phyloP scores from a whole-genome alignment of 805 yeast genomes.

The Jamesozyma spencerorum region DNA sequence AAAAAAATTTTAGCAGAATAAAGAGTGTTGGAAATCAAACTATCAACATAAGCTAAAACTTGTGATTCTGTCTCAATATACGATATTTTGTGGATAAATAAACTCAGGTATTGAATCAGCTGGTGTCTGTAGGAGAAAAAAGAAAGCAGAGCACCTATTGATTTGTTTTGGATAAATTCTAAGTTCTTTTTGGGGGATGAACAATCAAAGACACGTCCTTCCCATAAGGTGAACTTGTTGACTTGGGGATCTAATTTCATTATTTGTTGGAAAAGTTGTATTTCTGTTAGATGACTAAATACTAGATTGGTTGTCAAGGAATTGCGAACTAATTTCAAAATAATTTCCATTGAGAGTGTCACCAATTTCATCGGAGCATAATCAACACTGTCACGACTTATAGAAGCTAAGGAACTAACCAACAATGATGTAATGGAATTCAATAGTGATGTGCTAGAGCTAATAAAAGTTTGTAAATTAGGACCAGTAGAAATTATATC shows the following conservation, averaged over 20 bases:
- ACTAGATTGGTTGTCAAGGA: slow-evolving; percentile 44
- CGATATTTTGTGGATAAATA: slow-evolving; percentile 56
- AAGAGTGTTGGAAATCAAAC: slow-evolving; percentile 42
- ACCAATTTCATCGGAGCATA: slow-evolving; percentile 51
- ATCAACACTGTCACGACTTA: slow-evolving; percentile 37
- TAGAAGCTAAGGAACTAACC: slow-evolving; percentile 36
- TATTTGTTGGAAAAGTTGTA: slow-evolving; percentile 42
- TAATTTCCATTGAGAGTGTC: slow-evolving; percentile 47
- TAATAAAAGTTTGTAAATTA: slow-evolving; percentile 40
- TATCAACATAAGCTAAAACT: slow-evolving; percentile 37
- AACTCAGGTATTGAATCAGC: slow-evolving; percentile 54
- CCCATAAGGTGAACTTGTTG: slow-evolving; percentile 49
- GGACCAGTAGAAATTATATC: slow-evolving; percentile 46
- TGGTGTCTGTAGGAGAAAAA: slow-evolving; percentile 54
- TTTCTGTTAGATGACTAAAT: slow-evolving; percentile 44
- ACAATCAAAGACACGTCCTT: slow-evolving; percentile 33
- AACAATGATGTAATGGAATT: slow-evolving; percentile 44
- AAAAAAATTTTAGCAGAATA: slow-evolving; percentile 62
- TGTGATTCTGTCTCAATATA: slow-evolving; percentile 43
- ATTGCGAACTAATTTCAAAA: slow-evolving; percentile 53
- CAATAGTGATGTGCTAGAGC: slow-evolving; percentile 47
- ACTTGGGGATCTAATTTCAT: slow-evolving; percentile 47
- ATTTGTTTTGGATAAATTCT: slow-evolving; percentile 21
- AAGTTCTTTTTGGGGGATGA: slow-evolving; percentile 31
- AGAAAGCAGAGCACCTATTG: slow-evolving; percentile 46